Conservation (phyloP, 768 basidiomycete genomes). For the Leccinum fibrillosum region DNA sequence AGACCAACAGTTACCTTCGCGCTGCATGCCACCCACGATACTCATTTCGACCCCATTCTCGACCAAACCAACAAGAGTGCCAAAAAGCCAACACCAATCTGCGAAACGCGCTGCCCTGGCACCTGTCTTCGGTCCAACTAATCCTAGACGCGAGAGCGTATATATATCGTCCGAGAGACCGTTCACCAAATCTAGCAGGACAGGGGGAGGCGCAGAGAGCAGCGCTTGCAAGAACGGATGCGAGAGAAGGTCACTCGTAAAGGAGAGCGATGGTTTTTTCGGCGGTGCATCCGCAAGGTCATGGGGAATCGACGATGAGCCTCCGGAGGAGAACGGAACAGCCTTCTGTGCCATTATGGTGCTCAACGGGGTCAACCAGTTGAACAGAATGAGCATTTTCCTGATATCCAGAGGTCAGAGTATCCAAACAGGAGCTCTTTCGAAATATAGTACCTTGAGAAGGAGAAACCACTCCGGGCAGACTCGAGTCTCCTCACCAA, state of each 20-base stretch:
- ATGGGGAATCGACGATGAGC: conserved; percentile 25
- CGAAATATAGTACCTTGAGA: conserved; percentile 55
- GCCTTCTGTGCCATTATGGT: conserved; percentile 68
- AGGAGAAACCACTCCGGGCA: conserved; percentile 57
- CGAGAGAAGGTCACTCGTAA: conserved; percentile 27
- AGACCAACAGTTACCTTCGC: conserved; percentile 46
- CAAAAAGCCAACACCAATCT: conserved; percentile 84
- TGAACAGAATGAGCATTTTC: conserved; percentile 78
- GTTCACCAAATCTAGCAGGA: conserved; percentile 74
- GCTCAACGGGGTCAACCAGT: conserved; percentile 78
- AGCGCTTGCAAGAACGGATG: conserved; percentile 72
- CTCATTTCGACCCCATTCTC: conserved; percentile 80
- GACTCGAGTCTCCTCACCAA: conserved; percentile 58
- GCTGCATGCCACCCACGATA: conserved; percentile 60
- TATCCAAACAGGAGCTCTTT: not conserved
- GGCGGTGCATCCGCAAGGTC: conserved; percentile 12
- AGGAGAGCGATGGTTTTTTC: conserved; percentile 4
- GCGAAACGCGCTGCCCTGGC: conserved; percentile 70
- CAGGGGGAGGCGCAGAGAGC: conserved; percentile 77
- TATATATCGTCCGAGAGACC: conserved; percentile 75
- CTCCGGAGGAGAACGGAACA: conserved; percentile 51
- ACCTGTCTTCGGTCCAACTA: conserved; percentile 63
- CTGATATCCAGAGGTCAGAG: conserved; percentile 36
- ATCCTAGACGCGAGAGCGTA: conserved; percentile 69
- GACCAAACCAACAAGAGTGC: conserved; percentile 76